A percentile compares a stretch with the other conserved stretches of the same genome.
These are phyloP conservation scores for Clitopilus hobsonii DNA, from an alignment of 768 basidiomycete genomes.

Conservation along the genomic window DNA sequence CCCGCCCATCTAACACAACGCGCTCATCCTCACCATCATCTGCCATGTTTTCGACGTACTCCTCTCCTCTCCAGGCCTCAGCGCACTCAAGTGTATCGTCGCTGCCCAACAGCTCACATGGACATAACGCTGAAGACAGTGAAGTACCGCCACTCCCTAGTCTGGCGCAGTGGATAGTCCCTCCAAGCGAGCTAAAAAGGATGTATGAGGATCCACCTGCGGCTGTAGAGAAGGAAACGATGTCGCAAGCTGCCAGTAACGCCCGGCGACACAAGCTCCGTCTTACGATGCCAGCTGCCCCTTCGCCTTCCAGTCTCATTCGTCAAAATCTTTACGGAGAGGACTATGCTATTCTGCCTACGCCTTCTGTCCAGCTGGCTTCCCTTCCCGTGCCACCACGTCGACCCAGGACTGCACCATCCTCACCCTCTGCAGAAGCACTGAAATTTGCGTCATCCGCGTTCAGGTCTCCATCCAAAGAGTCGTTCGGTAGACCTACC, in stretches of 20 bases:
- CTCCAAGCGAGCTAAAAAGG: slow-evolving; percentile 50
- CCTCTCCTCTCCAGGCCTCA: slow-evolving; percentile 37
- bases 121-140: slow-evolving; percentile 8
- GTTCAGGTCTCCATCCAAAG: background rate
- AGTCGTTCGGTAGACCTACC: background rate
- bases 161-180: slow-evolving; percentile 44
- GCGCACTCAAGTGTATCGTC: slow-evolving; percentile 57
- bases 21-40: slow-evolving; percentile 59
- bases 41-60: slow-evolving; percentile 51
- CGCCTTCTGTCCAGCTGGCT: slow-evolving; percentile 28
- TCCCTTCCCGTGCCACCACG: slow-evolving; percentile 37
- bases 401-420: slow-evolving; percentile 8
- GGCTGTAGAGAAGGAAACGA: slow-evolving; percentile 5
- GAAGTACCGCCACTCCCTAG: slow-evolving; percentile 38
- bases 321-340: background rate
- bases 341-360: background rate
- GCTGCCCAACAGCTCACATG: slow-evolving; percentile 11
- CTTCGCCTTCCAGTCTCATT: background rate
- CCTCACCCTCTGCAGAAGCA: slow-evolving; percentile 2
- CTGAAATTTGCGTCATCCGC: background rate
- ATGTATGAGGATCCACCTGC: slow-evolving; percentile 20
- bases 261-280: background rate
- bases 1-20: slow-evolving; percentile 44
- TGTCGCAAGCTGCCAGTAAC: background rate
- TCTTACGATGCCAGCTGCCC: background rate